Evolutionary conservation across 2,329 filamentous ascomycete species (phyloP).

Genomic region (Tolypocladium guangdongense): DNA sequence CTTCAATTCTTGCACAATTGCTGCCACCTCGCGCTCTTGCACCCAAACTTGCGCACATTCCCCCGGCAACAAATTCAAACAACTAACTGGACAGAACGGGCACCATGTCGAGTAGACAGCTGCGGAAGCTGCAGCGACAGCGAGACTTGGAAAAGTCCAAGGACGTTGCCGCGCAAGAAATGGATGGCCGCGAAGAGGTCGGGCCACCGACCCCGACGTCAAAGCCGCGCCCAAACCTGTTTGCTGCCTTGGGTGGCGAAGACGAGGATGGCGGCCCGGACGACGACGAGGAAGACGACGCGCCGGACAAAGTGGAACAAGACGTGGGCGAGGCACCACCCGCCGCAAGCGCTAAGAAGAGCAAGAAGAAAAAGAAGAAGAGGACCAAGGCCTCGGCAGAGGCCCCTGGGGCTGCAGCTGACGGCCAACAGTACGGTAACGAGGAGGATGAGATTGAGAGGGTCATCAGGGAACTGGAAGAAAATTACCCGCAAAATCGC

Average conservation of each 20-base stretch:
- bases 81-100: not conserved
- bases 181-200: conserved; percentile 20
- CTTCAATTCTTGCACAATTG: not conserved
- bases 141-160: conserved; percentile 28
- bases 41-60: not conserved
- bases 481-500: conserved; percentile 13
- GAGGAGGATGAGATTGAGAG: conserved; percentile 45
- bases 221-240: conserved; percentile 34
- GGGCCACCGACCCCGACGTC: conserved; percentile 16
- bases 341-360: conserved; percentile 14
- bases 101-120: conserved; percentile 39
- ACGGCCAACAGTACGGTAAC: conserved; percentile 4
- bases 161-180: conserved; percentile 4
- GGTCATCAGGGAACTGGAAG: conserved; percentile 38
- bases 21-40: not conserved
- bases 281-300: conserved; percentile 18
- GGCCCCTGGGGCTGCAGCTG: conserved; percentile 5
- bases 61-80: not conserved
- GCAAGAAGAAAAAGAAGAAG: conserved; percentile 25
- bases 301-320: conserved; percentile 9
- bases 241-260: conserved; percentile 39
- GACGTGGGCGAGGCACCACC: conserved; percentile 6
- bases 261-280: conserved; percentile 25
- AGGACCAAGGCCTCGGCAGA: conserved; percentile 22
- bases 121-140: conserved; percentile 41